phyloP scores from a whole-genome alignment of 2,329 filamentous ascomycete genomes.

The Trichoderma brevicompactum region DNA sequence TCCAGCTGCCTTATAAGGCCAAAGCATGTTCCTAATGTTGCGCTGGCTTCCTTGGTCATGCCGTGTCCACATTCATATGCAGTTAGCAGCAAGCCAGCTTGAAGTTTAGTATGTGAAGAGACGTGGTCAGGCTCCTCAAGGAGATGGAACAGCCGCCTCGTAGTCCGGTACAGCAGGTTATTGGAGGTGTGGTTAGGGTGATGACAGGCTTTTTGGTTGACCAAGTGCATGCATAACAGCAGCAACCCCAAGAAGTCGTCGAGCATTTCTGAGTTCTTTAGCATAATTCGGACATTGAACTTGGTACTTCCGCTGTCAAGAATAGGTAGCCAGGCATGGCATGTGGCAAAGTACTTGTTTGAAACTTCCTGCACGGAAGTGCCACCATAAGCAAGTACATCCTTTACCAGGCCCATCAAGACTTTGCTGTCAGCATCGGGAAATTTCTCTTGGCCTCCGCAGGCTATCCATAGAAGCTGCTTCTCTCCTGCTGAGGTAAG shows the following conservation, averaged over 20 bases:
- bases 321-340: conserved; percentile 15
- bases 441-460: background rate
- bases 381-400: conserved; percentile 6
- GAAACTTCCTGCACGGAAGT: background rate
- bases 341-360: conserved; percentile 8
- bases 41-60: background rate
- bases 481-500: conserved; percentile 10
- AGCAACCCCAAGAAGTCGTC: background rate
- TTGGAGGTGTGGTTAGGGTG: conserved; percentile 20
- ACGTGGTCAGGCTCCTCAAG: background rate
- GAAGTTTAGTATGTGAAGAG: background rate
- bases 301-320: background rate
- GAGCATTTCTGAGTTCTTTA: background rate
- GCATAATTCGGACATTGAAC: background rate
- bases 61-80: conserved; percentile 25
- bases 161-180: conserved; percentile 4
- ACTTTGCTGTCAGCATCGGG: background rate
- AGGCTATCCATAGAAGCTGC: conserved; percentile 20
- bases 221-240: conserved; percentile 17
- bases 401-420: conserved; percentile 2
- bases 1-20: conserved; percentile 15
- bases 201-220: conserved; percentile 6
- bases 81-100: conserved; percentile 13
- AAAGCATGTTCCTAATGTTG: conserved; percentile 16
- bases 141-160: conserved; percentile 13